Conservation (phyloP, 176 grass and related monocot genomes). For the Paspalum vaginatum region DNA sequence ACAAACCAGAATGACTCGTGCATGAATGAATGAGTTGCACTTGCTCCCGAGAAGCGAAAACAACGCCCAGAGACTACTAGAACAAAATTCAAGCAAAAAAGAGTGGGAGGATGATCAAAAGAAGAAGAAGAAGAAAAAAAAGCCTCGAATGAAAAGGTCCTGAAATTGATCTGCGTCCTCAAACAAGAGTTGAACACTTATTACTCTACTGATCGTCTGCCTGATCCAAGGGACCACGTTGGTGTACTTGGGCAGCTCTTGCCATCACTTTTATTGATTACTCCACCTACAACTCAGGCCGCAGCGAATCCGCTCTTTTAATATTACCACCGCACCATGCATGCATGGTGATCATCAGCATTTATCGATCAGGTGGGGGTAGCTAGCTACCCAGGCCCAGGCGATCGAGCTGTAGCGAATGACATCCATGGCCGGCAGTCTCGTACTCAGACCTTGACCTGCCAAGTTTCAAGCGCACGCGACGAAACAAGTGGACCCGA, state of each 20-base stretch:
- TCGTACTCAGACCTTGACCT: slow-evolving; percentile 10
- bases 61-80: too few relatives aligned
- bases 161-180: background rate
- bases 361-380: slow-evolving; percentile 28
- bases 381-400: background rate
- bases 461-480: background rate
- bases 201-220: background rate
- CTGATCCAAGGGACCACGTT: background rate
- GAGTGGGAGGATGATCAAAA: background rate
- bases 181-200: background rate
- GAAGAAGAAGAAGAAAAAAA: too few relatives aligned
- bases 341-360: background rate
- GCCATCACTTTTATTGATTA: slow-evolving; percentile 40
- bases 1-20: too few relatives aligned
- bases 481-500: background rate
- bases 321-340: background rate
- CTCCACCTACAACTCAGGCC: slow-evolving; percentile 38
- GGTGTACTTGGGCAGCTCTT: background rate
- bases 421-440: slow-evolving; percentile 33
- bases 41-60: too few relatives aligned
- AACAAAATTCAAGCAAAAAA: background rate
- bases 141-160: background rate
- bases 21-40: too few relatives aligned
- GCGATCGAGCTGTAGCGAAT: background rate
- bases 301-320: slow-evolving; percentile 37